A percentile compares a stretch with the other conserved stretches of the same genome.
Conservation (phyloP, 306 rosid species). For the Ormosia semicastrata region DNA sequence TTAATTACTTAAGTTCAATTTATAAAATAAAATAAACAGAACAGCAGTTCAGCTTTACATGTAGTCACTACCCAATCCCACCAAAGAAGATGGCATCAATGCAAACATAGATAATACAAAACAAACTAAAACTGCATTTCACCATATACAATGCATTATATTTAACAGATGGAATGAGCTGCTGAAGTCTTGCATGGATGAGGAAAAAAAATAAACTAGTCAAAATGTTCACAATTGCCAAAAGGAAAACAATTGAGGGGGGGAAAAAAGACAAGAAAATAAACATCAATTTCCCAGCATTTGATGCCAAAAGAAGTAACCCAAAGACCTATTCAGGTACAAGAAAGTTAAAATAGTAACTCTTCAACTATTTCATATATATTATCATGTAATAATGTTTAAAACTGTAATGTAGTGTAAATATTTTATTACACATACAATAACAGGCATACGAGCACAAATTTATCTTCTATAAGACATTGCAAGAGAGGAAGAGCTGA, state of each 20-base stretch:
- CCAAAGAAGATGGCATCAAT: slow-evolving; percentile 11
- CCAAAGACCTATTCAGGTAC: background rate
- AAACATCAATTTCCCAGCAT: background rate
- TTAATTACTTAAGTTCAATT: slow-evolving; percentile 1
- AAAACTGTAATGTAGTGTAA: background rate
- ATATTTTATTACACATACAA: background rate
- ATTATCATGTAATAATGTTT: background rate
- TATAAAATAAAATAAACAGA: background rate
- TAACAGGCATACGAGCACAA: background rate
- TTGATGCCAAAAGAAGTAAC: slow-evolving; percentile 11
- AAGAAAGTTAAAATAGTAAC: slow-evolving; percentile 10
- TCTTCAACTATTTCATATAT: background rate
- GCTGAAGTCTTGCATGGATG: background rate
- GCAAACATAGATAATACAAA: slow-evolving; percentile 6
- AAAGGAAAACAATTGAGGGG: background rate
- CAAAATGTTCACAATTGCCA: background rate
- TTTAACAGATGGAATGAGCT: background rate
- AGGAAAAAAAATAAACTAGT: background rate
- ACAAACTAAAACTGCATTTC: background rate
- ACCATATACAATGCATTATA: slow-evolving; percentile 12
- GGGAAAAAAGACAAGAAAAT: background rate
- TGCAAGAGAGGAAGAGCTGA: slow-evolving; percentile 24
- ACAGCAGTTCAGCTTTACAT: slow-evolving; percentile 19
- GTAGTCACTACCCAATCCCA: slow-evolving; percentile 3
- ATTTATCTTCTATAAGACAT: slow-evolving; percentile 6